phyloP scores from a whole-genome alignment of 2,329 filamentous ascomycete genomes.

The Clathrospora elynae region DNA sequence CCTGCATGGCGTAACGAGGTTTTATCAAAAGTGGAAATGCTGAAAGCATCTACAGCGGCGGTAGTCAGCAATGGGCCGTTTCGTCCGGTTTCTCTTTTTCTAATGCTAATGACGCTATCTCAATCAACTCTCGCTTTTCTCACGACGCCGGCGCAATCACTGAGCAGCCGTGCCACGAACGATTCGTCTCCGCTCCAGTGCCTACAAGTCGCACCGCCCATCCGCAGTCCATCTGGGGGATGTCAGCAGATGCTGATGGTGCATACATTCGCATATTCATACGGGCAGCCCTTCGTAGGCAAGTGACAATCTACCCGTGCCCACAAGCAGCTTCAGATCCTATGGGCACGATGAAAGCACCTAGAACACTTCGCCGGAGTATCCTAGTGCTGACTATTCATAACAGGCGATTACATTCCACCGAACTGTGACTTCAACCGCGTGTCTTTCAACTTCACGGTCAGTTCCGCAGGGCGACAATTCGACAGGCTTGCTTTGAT shows the following conservation, averaged over 20 bases:
- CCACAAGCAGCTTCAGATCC: background rate
- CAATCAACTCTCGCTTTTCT: conserved; percentile 30
- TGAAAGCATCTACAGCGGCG: conserved; percentile 17
- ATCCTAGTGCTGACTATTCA: conserved; percentile 12
- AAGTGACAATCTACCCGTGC: conserved; percentile 32
- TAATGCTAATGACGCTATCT: conserved; percentile 45
- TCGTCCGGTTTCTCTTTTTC: conserved; percentile 30
- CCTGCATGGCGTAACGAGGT: conserved; percentile 22
- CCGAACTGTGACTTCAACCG: conserved; percentile 73
- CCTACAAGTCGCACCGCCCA: conserved; percentile 71
- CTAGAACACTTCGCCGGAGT: no score
- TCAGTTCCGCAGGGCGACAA: conserved; percentile 71
- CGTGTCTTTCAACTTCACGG: conserved; percentile 76
- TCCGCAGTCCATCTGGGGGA: conserved; percentile 56
- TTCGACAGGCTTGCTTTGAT: conserved; percentile 77
- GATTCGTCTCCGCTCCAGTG: conserved; percentile 59
- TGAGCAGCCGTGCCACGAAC: conserved; percentile 32
- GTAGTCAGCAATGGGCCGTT: conserved; percentile 19
- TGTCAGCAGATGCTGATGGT: conserved; percentile 69
- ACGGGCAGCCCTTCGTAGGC: conserved; percentile 75
- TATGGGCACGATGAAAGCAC: no score
- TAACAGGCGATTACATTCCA: conserved; percentile 65
- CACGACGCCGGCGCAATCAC: conserved; percentile 20
- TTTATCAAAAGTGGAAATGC: conserved; percentile 14
- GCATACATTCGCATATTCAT: conserved; percentile 73